These are phyloP conservation scores for Stachybotrys echinatus DNA, from an alignment of 2,329 filamentous ascomycete species.

Conservation along the genomic window DNA sequence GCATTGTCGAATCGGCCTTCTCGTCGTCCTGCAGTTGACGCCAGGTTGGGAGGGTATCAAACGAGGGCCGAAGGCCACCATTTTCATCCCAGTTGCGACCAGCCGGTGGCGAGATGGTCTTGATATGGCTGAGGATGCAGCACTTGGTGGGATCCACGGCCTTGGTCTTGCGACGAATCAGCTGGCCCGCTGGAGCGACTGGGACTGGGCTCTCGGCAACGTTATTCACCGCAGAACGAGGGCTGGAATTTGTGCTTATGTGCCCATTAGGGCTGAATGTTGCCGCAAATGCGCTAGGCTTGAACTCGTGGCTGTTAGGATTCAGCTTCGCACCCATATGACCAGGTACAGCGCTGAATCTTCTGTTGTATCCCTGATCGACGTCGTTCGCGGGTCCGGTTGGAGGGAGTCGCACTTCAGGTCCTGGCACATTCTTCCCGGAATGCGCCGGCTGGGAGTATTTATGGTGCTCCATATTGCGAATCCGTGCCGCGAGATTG, in stretches of 20 bases:
- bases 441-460: conserved; percentile 35
- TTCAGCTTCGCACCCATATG: conserved; percentile 55
- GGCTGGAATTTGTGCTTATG: conserved; percentile 67
- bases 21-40: conserved; percentile 67
- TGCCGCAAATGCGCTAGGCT: conserved; percentile 74
- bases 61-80: conserved; percentile 78
- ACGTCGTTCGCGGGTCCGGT: conserved; percentile 62
- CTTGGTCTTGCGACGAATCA: conserved; percentile 67
- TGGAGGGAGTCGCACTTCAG: conserved; percentile 66
- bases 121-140: conserved; percentile 47
- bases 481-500: conserved; percentile 44
- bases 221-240: conserved; percentile 55
- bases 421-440: conserved; percentile 47
- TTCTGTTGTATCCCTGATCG: conserved; percentile 47
- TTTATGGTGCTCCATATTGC: conserved; percentile 47
- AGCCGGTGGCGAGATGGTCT: conserved; percentile 46
- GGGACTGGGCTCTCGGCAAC: conserved; percentile 25
- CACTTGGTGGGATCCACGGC: conserved; percentile 68
- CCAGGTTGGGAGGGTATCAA: conserved; percentile 83
- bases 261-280: conserved; percentile 71
- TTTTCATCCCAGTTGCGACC: conserved; percentile 66
- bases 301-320: conserved; percentile 71
- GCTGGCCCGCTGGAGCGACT: conserved; percentile 27
- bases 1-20: conserved; percentile 59
- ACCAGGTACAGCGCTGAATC: conserved; percentile 44